Percentiles rank a stretch among this genome's conserved stretches.
phyloP scores from a whole-genome alignment of 2,329 filamentous ascomycete genomes.

The Phyllosticta citriasiana region DNA sequence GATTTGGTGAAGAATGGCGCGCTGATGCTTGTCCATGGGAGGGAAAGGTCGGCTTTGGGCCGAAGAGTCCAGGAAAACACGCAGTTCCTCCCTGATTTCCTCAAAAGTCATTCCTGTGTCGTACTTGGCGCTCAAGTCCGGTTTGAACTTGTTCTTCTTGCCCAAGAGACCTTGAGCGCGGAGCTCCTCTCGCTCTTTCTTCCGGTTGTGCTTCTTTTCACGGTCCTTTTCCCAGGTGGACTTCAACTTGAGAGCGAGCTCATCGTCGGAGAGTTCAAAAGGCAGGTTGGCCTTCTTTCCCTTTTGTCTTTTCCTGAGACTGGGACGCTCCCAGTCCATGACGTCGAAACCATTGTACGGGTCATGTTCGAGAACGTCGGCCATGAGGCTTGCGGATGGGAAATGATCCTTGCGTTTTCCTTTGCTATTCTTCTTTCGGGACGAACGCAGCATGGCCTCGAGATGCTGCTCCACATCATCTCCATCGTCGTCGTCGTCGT shows the following conservation, averaged over 20 bases:
- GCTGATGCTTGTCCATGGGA: conserved; percentile 69
- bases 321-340: conserved; percentile 71
- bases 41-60: conserved; percentile 62
- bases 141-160: conserved; percentile 31
- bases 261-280: conserved; percentile 35
- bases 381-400: conserved; percentile 46
- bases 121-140: conserved; percentile 58
- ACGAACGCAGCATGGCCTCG: background rate
- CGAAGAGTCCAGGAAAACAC: conserved; percentile 55
- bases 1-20: conserved; percentile 71
- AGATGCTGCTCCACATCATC: background rate
- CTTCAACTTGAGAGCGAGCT: conserved; percentile 31
- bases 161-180: conserved; percentile 35
- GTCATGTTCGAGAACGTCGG: conserved; percentile 48
- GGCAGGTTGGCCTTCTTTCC: conserved; percentile 46
- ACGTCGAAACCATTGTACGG: conserved; percentile 66
- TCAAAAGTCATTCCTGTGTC: conserved; percentile 59
- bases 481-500: conserved; percentile 23
- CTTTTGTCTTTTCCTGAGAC: conserved; percentile 55
- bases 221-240: conserved; percentile 36
- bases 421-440: background rate
- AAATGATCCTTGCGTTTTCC: conserved; percentile 25
- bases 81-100: conserved; percentile 63
- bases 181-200: conserved; percentile 37
- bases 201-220: conserved; percentile 36